These are phyloP conservation scores for Dactylellina cionopaga DNA, from an alignment of 2,329 filamentous ascomycete species.

Conservation along the genomic window DNA sequence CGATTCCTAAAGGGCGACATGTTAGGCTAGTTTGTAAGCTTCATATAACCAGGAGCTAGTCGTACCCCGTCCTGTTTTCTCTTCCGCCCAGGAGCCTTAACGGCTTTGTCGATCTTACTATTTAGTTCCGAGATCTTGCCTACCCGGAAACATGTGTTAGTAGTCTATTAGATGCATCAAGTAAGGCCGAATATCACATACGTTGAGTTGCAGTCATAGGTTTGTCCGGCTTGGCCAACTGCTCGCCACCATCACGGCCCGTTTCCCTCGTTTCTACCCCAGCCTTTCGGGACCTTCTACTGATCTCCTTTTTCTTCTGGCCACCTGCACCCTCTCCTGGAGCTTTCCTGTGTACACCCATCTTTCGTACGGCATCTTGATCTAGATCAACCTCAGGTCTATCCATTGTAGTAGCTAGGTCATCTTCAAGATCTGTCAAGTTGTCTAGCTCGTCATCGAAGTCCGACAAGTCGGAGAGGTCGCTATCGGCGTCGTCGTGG, in stretches of 20 bases:
- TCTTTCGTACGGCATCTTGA: constrained; percentile 29
- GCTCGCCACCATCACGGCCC: constrained; percentile 16
- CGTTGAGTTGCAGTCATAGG: constrained; percentile 24
- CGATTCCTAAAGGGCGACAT: background rate
- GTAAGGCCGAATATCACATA: constrained; percentile 1
- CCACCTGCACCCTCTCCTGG: constrained; percentile 69
- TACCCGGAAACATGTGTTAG: constrained; percentile 56
- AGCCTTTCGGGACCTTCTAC: constrained; percentile 63
- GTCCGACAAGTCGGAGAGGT: constrained; percentile 76
- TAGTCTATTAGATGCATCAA: background rate
- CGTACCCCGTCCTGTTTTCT: constrained; percentile 87
- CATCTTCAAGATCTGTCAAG: constrained; percentile 55
- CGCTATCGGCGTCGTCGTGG: constrained; percentile 75
- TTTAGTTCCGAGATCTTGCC: constrained; percentile 83
- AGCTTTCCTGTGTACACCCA: constrained; percentile 26
- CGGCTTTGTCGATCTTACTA: constrained; percentile 83
- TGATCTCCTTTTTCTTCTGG: constrained; percentile 72
- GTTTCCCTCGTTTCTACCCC: constrained; percentile 9
- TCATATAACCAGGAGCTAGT: constrained; percentile 58
- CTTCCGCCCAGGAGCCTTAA: constrained; percentile 77
- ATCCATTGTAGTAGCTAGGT: constrained; percentile 2
- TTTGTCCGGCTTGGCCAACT: background rate
- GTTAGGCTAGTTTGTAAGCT: constrained; percentile 40
- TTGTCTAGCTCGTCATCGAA: constrained; percentile 69
- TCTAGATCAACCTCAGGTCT: constrained; percentile 29